Percentiles rank a stretch among this genome's conserved stretches.
Evolutionary conservation across 192 early-diverging fungal species (phyloP).

Genomic region (Mortierella hygrophila): DNA sequence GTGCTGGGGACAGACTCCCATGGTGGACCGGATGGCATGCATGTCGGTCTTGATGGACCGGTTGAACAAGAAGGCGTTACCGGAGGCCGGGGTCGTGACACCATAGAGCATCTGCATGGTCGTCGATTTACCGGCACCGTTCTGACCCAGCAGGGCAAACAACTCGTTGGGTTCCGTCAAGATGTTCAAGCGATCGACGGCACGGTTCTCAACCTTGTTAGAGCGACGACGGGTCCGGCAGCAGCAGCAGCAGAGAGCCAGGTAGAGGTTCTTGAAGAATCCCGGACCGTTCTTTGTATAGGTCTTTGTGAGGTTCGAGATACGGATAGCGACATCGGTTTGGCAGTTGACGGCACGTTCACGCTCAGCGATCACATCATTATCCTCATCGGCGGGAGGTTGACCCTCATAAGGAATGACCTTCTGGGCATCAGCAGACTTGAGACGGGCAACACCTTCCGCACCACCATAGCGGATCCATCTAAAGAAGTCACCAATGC

Average conservation of each 20-base stretch:
- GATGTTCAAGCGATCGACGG: slow-evolving; percentile 62
- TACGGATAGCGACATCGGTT: slow-evolving; percentile 56
- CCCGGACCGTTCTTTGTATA: slow-evolving; percentile 52
- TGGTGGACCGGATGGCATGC: slow-evolving; percentile 69
- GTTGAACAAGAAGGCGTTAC: slow-evolving; percentile 77
- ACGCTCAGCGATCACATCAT: slow-evolving; percentile 65
- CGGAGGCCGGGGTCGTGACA: slow-evolving; percentile 69
- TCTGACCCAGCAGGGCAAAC: slow-evolving; percentile 79
- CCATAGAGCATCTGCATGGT: slow-evolving; percentile 83
- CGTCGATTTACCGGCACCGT: slow-evolving; percentile 84
- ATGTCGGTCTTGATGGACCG: slow-evolving; percentile 67
- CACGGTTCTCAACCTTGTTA: slow-evolving; percentile 58
- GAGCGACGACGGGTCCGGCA: slow-evolving; percentile 15
- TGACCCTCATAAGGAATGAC: slow-evolving; percentile 47
- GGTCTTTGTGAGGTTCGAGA: slow-evolving; percentile 68
- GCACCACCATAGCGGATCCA: slow-evolving; percentile 38
- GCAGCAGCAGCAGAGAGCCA: slow-evolving; percentile 39
- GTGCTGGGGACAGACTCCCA: slow-evolving; percentile 85
- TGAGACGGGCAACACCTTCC: slow-evolving; percentile 19
- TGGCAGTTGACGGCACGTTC: slow-evolving; percentile 61
- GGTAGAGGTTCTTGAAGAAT: slow-evolving; percentile 40
- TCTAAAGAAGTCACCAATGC: slow-evolving; percentile 66
- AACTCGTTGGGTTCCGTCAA: slow-evolving; percentile 64
- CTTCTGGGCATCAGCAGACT: slow-evolving; percentile 59
- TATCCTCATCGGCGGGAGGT: slow-evolving; percentile 34